Base-by-base conservation (phyloP, 2,329 filamentous ascomycete species). In the Dichotomopilus funicola region DNA sequence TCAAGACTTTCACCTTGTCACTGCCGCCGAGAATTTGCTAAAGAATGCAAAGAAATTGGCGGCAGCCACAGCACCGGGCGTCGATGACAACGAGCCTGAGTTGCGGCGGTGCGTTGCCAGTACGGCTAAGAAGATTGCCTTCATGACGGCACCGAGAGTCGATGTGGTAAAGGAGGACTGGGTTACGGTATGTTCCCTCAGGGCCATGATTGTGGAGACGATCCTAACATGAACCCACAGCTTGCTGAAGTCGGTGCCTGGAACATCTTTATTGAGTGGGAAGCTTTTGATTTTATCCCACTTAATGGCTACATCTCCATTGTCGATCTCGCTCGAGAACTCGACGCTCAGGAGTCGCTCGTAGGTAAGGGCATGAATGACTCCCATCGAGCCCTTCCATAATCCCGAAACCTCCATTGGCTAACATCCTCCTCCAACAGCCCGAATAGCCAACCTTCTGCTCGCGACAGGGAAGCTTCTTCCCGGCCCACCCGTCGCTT, bases 261-360 rank as follows among this genome's bases (percentile, higher is more conserved):
- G 56, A 60, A 62, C 48, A 51, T 64, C 9, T 65, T 63, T 45
- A 59, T 65, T 40, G 53, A 61, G 38, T 67, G 65, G 65, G 62
- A 63, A 40, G 61, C 63, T n/a, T 67, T 67, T 40, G 65, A 67
- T 56, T 50, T 57, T 13, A 67, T 67, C 53, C 63, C 65, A 2
- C 48, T 61, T 27, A 44, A 58, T 12, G 62, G 62, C 9, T 51
- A 54, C 52, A 63, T 66, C 35, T 65, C 63, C 5, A 59, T 61
- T 49, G 12, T 50, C 8, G 60, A 63, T 35, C 62, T 66, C 2
- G 62, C 64, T 5, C 38, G 37, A 11, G 58, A 55, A 2, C 35
- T 66, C n/a, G 38, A 62, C 6, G 61, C 63, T 1, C 54, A 64
- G 1, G 61, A 64, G 41, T 54, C 49, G 4, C 61, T 67, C n/a